These are phyloP conservation scores for Ceratobasidium sp. DNA, from an alignment of 1,284 basidiomycete genomes.

Conservation along the genomic window DNA sequence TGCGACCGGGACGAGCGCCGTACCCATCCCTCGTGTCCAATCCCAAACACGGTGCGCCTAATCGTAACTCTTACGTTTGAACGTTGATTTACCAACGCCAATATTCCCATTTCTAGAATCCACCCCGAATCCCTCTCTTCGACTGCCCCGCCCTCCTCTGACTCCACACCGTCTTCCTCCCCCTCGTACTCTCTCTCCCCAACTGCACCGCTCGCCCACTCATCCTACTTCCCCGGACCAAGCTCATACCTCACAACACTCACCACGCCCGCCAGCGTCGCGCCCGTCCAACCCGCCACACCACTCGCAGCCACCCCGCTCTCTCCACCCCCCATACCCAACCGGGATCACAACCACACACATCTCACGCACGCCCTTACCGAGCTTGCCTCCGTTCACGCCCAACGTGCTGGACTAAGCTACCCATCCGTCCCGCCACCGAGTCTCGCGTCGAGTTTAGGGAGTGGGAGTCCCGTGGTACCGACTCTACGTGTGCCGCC, in stretches of 20 bases:
- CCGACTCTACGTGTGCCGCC: conserved; percentile 54
- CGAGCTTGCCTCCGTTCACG: conserved; percentile 53
- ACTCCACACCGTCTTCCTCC: conserved; percentile 72
- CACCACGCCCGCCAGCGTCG: conserved; percentile 27
- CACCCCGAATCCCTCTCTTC: conserved; percentile 54
- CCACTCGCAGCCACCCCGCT: conserved; percentile 10
- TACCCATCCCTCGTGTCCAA: conserved; percentile 77
- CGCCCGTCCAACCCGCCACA: conserved; percentile 35
- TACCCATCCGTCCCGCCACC: conserved; percentile 78
- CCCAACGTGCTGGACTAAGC: conserved; percentile 55
- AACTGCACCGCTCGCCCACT: conserved; percentile 62
- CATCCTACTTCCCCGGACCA: conserved; percentile 57
- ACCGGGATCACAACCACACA: conserved; percentile 57
- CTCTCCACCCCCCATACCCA: conserved; percentile 63
- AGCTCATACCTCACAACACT: conserved; percentile 52
- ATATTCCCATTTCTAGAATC: neutral
- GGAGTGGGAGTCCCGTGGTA: conserved; percentile 64
- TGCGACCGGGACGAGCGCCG: conserved; percentile 59
- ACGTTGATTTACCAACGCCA: neutral
- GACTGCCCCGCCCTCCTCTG: conserved; percentile 57
- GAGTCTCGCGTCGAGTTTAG: conserved; percentile 75
- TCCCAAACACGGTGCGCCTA: conserved; percentile 60
- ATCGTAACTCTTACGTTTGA: conserved; percentile 4
- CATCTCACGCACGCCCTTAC: conserved; percentile 63
- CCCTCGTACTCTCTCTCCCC: conserved; percentile 72